These are phyloP conservation scores for Gaertneriomyces sp. DNA, from an alignment of 192 early-diverging fungal species.

Conservation along the genomic window DNA sequence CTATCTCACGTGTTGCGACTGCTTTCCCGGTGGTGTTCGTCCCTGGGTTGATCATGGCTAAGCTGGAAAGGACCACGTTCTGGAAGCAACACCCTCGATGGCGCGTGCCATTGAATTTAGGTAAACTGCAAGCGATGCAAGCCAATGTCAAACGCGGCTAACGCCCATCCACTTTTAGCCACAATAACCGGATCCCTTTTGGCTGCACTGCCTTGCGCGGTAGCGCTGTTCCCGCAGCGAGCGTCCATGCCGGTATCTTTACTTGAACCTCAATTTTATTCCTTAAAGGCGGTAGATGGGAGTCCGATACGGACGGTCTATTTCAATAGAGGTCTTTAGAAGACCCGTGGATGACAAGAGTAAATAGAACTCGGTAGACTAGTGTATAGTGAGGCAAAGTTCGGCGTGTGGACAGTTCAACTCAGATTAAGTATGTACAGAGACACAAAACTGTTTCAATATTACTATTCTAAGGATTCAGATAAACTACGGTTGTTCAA, in stretches of 20 bases:
- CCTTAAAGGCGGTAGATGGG: conserved; percentile 58
- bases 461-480: no score
- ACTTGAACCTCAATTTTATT: conserved; percentile 63
- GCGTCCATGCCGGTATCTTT: conserved; percentile 55
- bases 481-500: not conserved
- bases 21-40: conserved; percentile 69
- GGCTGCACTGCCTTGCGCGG: conserved; percentile 71
- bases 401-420: no score
- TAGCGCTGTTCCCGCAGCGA: conserved; percentile 74
- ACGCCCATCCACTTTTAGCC: conserved; percentile 23
- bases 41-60: conserved; percentile 66
- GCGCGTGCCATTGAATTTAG: conserved; percentile 61
- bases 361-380: no score
- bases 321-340: conserved; percentile 75
- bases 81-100: conserved; percentile 53
- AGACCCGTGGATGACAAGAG: not conserved
- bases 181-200: conserved; percentile 65
- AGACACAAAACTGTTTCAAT: no score
- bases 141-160: not conserved
- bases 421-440: no score
- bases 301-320: conserved; percentile 56
- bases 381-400: no score
- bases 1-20: conserved; percentile 73
- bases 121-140: conserved; percentile 19
- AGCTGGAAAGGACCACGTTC: conserved; percentile 59